Evolutionary conservation across 2,329 filamentous ascomycete genomes (phyloP).

Genomic region (Fusarium torreyae): DNA sequence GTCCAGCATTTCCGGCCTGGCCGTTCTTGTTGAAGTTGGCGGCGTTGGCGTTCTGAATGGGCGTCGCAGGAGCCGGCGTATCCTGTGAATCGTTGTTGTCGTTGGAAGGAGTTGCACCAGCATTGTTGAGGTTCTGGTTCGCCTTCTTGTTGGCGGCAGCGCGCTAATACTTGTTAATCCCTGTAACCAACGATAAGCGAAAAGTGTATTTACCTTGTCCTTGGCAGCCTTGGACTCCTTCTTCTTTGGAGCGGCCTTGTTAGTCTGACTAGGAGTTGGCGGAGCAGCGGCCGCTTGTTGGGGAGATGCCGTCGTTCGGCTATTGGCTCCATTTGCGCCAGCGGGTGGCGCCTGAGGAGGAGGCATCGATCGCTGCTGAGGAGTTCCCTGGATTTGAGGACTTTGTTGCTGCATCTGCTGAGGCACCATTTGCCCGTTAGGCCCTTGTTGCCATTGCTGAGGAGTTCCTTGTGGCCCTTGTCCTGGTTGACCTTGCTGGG

Average conservation of each 20-base stretch:
- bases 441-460: constrained; percentile 59
- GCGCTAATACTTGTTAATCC: constrained; percentile 54
- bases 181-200: not conserved
- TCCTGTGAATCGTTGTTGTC: constrained; percentile 71
- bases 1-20: constrained; percentile 47
- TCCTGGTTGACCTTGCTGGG: constrained; percentile 55
- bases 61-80: constrained; percentile 73
- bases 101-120: constrained; percentile 69
- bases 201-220: constrained; percentile 71
- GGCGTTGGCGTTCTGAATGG: constrained; percentile 63
- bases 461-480: constrained; percentile 53
- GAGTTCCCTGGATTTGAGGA: constrained; percentile 73
- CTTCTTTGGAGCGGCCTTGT: constrained; percentile 84
- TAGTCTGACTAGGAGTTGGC: constrained; percentile 80
- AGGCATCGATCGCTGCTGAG: constrained; percentile 80
- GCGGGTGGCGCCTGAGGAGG: constrained; percentile 73
- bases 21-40: constrained; percentile 60
- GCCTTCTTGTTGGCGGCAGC: constrained; percentile 75
- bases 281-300: constrained; percentile 77
- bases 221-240: constrained; percentile 77
- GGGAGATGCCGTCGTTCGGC: constrained; percentile 71
- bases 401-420: constrained; percentile 60
- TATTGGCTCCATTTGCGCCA: constrained; percentile 65
- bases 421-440: constrained; percentile 60
- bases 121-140: constrained; percentile 66